Evolutionary conservation across 495 filamentous ascomycete genomes (phyloP).

Genomic region (Cercophora newfieldiana): DNA sequence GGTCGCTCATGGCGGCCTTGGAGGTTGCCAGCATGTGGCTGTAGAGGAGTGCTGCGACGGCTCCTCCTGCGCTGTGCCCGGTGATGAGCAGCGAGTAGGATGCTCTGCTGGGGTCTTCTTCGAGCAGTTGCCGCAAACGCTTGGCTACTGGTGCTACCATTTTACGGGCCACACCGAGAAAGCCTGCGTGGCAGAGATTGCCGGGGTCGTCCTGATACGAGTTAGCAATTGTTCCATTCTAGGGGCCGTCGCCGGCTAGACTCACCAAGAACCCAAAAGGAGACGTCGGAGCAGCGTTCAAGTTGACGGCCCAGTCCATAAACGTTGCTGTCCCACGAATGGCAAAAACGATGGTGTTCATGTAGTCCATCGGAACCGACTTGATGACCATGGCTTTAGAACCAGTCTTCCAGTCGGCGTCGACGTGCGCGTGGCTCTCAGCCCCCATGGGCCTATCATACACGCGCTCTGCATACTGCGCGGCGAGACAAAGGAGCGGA

Average conservation of each 20-base stretch:
- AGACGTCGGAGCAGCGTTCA: constrained; percentile 61
- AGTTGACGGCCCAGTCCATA: constrained; percentile 83
- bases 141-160: constrained; percentile 74
- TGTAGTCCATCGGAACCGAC: constrained; percentile 69
- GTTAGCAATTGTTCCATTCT: constrained; percentile 17
- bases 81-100: constrained; percentile 75
- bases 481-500: constrained; percentile 70
- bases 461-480: constrained; percentile 68
- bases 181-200: constrained; percentile 77
- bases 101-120: constrained; percentile 66
- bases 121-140: constrained; percentile 63
- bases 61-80: constrained; percentile 81
- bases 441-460: constrained; percentile 62
- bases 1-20: constrained; percentile 57
- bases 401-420: constrained; percentile 66
- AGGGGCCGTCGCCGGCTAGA: not conserved
- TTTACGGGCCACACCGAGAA: constrained; percentile 68
- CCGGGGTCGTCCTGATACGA: constrained; percentile 61
- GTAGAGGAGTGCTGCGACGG: constrained; percentile 75
- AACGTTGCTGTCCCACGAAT: constrained; percentile 77
- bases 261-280: constrained; percentile 65
- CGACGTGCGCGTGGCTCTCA: constrained; percentile 64
- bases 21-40: constrained; percentile 70
- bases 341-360: constrained; percentile 76
- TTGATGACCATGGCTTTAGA: constrained; percentile 86